Base-by-base conservation (phyloP, 306 rosid species). In the Quercus variabilis region DNA sequence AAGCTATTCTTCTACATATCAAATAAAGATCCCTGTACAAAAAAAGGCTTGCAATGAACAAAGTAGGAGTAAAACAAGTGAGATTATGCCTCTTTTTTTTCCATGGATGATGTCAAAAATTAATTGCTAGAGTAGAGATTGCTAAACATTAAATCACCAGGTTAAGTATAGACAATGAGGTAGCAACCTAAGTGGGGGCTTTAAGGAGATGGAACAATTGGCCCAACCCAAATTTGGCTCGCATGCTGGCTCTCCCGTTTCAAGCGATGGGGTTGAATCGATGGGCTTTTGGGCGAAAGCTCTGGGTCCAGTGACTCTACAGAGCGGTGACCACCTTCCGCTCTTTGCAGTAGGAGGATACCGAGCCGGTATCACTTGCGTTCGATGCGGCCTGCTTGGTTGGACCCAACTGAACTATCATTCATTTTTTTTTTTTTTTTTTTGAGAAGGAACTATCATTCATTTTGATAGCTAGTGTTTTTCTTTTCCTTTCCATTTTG, bases 291-390 rank as follows among this genome's bases (percentile, higher is more conserved):
- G 20, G 35, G 64, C 71, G 49, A 51, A 55, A 18, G 62, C 74
- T 6, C 35, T 4, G 6, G 30, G 3, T 1, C 1, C 5, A 25
- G 0, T 5, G 52, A 21, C n/a, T 15, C 60, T n/a, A 81, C 85
- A 85, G 83, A 78, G 81, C 83, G 81, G 74, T 78, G 78, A 52
- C 1, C 3, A 74, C 88, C 64, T 85, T 72, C 82, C 71, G 4
- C 75, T 79, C 80, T 4, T 0, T 30, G 71, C 78, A 12, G 81
- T 70, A 79, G 81, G 74, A 76, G 85, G 85, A 83, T 20, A 14
- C 69, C 77, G 55, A 64, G 51, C 58, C 28, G 26, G 69, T 20
- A 81, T 41, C 59, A 15, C 4, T 6, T 13, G 3, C 3, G 12
- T 15, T 38, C 80, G 55, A 20, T 4, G 3, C 9, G 20, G 56